Evolutionary conservation across 2,329 filamentous ascomycete species (phyloP).

Genomic region (Aspergillus cejpii): DNA sequence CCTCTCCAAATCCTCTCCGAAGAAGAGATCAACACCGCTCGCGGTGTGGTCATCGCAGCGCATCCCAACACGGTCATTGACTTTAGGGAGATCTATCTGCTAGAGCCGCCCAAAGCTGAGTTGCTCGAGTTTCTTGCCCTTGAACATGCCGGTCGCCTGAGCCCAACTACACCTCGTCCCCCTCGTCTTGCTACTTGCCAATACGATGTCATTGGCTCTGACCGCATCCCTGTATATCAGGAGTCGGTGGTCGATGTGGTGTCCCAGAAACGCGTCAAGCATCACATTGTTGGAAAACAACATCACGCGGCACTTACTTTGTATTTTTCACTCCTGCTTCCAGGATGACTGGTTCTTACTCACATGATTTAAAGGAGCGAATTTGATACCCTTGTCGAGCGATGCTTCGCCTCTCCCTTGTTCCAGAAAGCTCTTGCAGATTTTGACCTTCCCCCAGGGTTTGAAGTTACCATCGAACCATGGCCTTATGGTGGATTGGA

Average conservation of each 20-base stretch:
- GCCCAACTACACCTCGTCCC: conserved; percentile 40
- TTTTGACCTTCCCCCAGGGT: conserved; percentile 50
- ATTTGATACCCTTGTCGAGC: conserved; percentile 44
- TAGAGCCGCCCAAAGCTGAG: conserved; percentile 47
- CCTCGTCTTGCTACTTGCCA: conserved; percentile 48
- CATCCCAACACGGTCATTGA: conserved; percentile 30
- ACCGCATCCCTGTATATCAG: conserved; percentile 49
- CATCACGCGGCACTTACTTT: conserved; percentile 45
- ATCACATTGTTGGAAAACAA: conserved; percentile 45
- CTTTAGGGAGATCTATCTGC: conserved; percentile 48
- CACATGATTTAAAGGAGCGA: conserved; percentile 33
- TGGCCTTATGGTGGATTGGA: conserved; percentile 54
- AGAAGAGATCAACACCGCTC: conserved; percentile 31
- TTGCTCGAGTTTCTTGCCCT: conserved; percentile 45
- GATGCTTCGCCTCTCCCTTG: conserved; percentile 47
- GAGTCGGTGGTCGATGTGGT: conserved; percentile 50
- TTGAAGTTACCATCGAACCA: conserved; percentile 51
- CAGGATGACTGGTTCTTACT: neutral
- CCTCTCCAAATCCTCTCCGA: conserved; percentile 32
- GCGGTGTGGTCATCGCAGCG: conserved; percentile 26
- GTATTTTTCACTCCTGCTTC: conserved; percentile 22
- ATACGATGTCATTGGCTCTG: conserved; percentile 51
- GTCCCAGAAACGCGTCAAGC: conserved; percentile 36
- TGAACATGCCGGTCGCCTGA: conserved; percentile 43
- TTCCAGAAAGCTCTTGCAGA: conserved; percentile 49